These are phyloP conservation scores for Chaetomidium leptoderma DNA, from an alignment of 495 filamentous ascomycete species.

Conservation along the genomic window DNA sequence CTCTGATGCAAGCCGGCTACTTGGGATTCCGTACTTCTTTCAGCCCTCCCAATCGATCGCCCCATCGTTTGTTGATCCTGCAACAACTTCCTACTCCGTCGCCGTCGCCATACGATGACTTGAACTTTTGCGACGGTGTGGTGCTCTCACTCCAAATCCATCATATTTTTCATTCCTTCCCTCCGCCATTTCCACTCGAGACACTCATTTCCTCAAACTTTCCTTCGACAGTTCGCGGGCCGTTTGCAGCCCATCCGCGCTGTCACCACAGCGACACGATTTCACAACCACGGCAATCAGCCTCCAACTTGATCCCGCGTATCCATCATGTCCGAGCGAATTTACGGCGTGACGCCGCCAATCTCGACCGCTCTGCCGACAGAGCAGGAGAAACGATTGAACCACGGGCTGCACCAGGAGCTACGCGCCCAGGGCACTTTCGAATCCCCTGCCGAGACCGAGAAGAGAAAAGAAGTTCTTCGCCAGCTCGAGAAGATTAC, in stretches of 20 bases:
- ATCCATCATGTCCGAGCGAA: conserved; percentile 32
- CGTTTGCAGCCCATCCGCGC: neutral
- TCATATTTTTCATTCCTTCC: neutral
- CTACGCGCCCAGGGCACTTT: conserved; percentile 87
- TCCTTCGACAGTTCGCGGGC: neutral
- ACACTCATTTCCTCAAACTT: conserved; percentile 6
- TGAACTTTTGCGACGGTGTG: conserved; percentile 7
- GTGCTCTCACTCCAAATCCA: neutral
- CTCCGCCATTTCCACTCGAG: neutral
- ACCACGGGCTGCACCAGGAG: conserved; percentile 74
- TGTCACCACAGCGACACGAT: neutral
- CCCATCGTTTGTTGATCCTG: neutral
- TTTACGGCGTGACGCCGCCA: conserved; percentile 77
- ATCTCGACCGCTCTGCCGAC: conserved; percentile 76
- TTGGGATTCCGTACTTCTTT: neutral
- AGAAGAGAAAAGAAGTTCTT: conserved; percentile 58
- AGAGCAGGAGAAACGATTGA: conserved; percentile 64
- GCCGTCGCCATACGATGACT: conserved; percentile 14
- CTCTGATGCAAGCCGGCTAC: neutral
- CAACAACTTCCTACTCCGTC: neutral
- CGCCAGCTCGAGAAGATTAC: conserved; percentile 69
- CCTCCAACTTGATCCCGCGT: neutral
- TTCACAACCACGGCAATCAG: neutral
- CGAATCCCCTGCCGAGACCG: conserved; percentile 72
- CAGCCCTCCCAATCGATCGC: neutral